Base-by-base conservation (phyloP, 345 rosid species). In the Euphorbia tirucalli region DNA sequence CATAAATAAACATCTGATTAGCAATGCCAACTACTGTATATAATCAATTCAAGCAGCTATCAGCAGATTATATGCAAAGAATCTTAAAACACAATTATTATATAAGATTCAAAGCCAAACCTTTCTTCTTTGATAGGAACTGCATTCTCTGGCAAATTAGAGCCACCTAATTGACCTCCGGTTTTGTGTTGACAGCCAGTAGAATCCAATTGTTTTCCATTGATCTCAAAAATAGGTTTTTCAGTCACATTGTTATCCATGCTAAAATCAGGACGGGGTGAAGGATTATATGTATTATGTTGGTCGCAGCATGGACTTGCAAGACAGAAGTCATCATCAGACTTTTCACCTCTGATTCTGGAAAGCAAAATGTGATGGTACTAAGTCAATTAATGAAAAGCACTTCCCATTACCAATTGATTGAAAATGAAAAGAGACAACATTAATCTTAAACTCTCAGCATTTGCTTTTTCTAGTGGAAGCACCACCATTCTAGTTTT, bases 291-390 rank as follows among this genome's bases (percentile, higher is more conserved):
- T 27, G 72, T 68, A 31, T 59, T 75, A 35, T 66, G 63, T 35
- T 72, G 82, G 41, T 87, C 89, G 73, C 66, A 56, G 63, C 76
- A 69, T 68, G 90, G 87, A 76, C 92, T 89, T 56, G 84, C 75
- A 74, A 71, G 66, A 71, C 87, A 79, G 60, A 82, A 84, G 66
- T 95, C 97, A 77, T 92, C 97, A 79, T 89, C 97, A 25, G 88
- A 90, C 79, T 79, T 92, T 56, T 86, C 90, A 64, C 61, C 27
- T 74, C 73, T 63, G 48, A 74, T 3, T 67, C 90, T 87, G 84
- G 31, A 65, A 69, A 76, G 73, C 28, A 77, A 35, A 24, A 61
- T 77, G 70, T 59, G 24, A 59, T 49, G 3, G 69, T 60, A 18
- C 59, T 67, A 44, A 32, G 75, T 74, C 75, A 59, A 54, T 63